Conservation (phyloP, 2,329 filamentous ascomycete species). For the Aspergillus fumigatiaffinis region DNA sequence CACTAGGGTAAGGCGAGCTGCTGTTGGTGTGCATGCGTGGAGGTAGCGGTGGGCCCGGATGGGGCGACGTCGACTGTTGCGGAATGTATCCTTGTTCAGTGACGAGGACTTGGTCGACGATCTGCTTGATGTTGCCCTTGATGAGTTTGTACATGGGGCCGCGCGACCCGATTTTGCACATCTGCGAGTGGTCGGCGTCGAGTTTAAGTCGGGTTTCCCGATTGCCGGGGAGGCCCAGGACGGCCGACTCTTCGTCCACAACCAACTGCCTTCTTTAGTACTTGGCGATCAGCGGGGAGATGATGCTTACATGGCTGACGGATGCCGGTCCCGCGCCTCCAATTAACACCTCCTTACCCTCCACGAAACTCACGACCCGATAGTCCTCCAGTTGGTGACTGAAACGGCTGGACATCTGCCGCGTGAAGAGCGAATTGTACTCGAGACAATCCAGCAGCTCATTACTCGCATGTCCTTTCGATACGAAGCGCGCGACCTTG, state of each 20-base stretch:
- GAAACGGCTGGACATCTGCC: slow-evolving; percentile 31
- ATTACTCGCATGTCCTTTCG: slow-evolving; percentile 29
- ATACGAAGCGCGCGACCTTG: slow-evolving; percentile 29
- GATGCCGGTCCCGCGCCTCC: slow-evolving; percentile 27
- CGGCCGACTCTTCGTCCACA: slow-evolving; percentile 34
- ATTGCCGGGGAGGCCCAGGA: slow-evolving; percentile 30
- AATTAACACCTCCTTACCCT: slow-evolving; percentile 29
- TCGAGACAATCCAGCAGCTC: slow-evolving; percentile 27
- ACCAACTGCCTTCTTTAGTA: slow-evolving; percentile 20
- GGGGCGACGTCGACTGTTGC: slow-evolving; percentile 13
- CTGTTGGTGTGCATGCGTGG: slow-evolving; percentile 27
- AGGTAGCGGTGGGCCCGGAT: slow-evolving; percentile 22
- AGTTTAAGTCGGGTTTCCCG: slow-evolving; percentile 34
- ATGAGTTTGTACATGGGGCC: slow-evolving; percentile 31
- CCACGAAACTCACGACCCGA: slow-evolving; percentile 32
- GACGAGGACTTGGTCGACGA: slow-evolving; percentile 27
- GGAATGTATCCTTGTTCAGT: slow-evolving; percentile 29
- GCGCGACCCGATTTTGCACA: slow-evolving; percentile 29
- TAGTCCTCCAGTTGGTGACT: slow-evolving; percentile 34
- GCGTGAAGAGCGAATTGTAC: slow-evolving; percentile 28
- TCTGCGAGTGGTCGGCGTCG: slow-evolving; percentile 33
- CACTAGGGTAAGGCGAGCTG: slow-evolving; percentile 21
- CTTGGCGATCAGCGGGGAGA: accelerated
- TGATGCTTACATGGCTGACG: slow-evolving; percentile 25
- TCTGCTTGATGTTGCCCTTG: slow-evolving; percentile 31